A percentile compares a stretch with the other conserved stretches of the same genome.
phyloP scores from a whole-genome alignment of 2,329 filamentous ascomycete genomes.

The Calonectria fujianensis region DNA sequence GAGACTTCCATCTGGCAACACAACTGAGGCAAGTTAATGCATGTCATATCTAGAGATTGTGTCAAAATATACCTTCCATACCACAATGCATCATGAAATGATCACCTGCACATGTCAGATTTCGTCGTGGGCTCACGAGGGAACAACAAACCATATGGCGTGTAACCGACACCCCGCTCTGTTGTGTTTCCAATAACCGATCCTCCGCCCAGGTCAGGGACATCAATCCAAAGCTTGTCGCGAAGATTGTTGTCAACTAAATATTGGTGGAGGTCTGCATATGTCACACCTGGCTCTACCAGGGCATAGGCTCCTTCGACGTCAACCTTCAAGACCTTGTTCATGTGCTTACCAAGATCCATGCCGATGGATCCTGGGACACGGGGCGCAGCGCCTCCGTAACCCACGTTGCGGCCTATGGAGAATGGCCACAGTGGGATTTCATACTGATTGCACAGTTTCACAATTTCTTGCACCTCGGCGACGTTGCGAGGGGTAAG shows the following conservation, averaged over 20 bases:
- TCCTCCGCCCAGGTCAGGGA: constrained; percentile 37
- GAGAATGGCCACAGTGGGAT: constrained; percentile 50
- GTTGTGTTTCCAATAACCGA: constrained; percentile 37
- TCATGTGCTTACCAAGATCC: constrained; percentile 37
- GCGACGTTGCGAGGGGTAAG: constrained; percentile 42
- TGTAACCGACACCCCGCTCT: constrained; percentile 42
- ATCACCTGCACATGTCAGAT: background rate
- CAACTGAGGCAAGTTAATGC: constrained; percentile 1
- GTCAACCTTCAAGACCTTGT: constrained; percentile 40
- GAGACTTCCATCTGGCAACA: constrained; percentile 35
- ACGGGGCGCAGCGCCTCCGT: constrained; percentile 35
- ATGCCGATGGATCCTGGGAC: constrained; percentile 33
- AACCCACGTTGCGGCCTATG: constrained; percentile 40
- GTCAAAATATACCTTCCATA: constrained; percentile 24
- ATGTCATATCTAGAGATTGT: background rate
- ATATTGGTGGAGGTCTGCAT: constrained; percentile 30
- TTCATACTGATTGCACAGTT: constrained; percentile 41
- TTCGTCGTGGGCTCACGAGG: background rate
- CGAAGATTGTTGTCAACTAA: constrained; percentile 33
- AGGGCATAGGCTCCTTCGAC: constrained; percentile 39
- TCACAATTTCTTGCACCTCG: constrained; percentile 44
- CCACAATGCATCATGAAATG: constrained; percentile 34
- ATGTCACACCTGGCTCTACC: constrained; percentile 38
- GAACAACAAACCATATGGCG: constrained; percentile 30
- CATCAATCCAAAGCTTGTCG: constrained; percentile 39